Base-by-base conservation (phyloP, 2,329 filamentous ascomycete species). In the Coleophoma cylindrospora region DNA sequence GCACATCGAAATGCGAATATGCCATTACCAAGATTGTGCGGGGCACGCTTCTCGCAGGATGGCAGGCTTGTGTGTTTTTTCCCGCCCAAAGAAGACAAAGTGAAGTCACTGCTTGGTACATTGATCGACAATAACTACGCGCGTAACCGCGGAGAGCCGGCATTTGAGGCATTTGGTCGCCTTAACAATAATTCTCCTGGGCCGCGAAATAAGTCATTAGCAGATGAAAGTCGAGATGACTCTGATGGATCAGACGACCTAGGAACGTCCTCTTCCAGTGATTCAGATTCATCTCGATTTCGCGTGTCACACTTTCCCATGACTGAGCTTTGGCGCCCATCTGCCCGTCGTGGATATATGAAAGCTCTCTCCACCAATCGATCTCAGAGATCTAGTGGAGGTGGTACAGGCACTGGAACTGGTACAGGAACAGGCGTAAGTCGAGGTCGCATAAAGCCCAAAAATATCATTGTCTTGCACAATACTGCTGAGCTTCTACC, bases 381-480 rank as follows among this genome's bases (percentile, higher is more conserved):
- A 13, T 67, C 65, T 15, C 63, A 66, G 47, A 60, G 55, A 36
- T 67, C 64, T 4, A 66, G 63, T 55, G 60, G 56, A 19, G 61
- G 52, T 37, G 61, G 62, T 14, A 64, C 61, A 10, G 82, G 79
- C 7, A 73, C 75, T 36, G 78, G 76, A 2, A 82, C 79, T 0
- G 79, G 80, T 1, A 70, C 67, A 1, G 67, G 70, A 38, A 69
- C 68, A n/a, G 67, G 61, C 2, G 43, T 57, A 0, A 61, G 61
- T 48, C 65, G 58, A 49, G 40, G 45, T 5, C 57, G 62, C 45
- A 41, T 58, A 14, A 70, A 73, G 48, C 68, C 75, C 2, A 87
- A 85, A 58, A 91, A 91, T 54, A 74, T 87, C 19, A 71, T 97
- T 17, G 83, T 83, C 1, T 82, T 96, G 37, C 78, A 91, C 61